A percentile compares a stretch with the other conserved stretches of the same genome.
Conservation (phyloP, 139 green algal species). For the Mesotaenium endlicherianum region DNA sequence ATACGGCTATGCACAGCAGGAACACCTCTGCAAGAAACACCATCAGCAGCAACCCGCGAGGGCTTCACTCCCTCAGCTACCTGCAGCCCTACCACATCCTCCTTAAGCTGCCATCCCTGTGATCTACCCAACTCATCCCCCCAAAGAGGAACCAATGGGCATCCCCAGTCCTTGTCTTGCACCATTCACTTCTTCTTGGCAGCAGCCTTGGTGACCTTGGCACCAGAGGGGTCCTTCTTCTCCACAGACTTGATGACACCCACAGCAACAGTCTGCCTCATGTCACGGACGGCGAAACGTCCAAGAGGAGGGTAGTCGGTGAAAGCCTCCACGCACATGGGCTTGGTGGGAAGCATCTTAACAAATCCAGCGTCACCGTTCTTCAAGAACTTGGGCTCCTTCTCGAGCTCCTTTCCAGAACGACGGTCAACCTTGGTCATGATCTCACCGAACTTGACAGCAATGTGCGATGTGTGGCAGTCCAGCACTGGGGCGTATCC, state of each 20-base stretch:
- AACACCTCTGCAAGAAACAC: not conserved
- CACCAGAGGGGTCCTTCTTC: slow-evolving; percentile 60
- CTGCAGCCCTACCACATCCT: not conserved
- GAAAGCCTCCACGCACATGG: slow-evolving; percentile 75
- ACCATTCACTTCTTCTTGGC: slow-evolving; percentile 62
- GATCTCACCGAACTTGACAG: slow-evolving; percentile 69
- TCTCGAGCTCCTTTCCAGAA: slow-evolving; percentile 73
- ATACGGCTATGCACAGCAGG: slow-evolving; percentile 8
- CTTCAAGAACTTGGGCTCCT: slow-evolving; percentile 68
- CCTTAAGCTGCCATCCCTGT: not conserved
- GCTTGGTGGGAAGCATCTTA: slow-evolving; percentile 68
- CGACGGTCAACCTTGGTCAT: slow-evolving; percentile 66
- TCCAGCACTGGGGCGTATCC: slow-evolving; percentile 69
- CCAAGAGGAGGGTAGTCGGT: slow-evolving; percentile 66
- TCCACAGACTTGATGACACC: slow-evolving; percentile 70
- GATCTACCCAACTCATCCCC: not conserved
- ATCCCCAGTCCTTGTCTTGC: slow-evolving; percentile 9
- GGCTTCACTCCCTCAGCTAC: not conserved
- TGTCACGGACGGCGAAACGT: slow-evolving; percentile 70
- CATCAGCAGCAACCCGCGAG: not conserved
- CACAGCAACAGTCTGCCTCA: slow-evolving; percentile 69
- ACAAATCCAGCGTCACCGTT: slow-evolving; percentile 70
- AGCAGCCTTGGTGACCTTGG: slow-evolving; percentile 59
- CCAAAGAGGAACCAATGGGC: not conserved
- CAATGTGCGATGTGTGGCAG: slow-evolving; percentile 72